Evolutionary conservation across 2,329 filamentous ascomycete species (phyloP), one percentile per base, ranked within the genome.

Genomic region (Davidsoniella australis): DNA sequence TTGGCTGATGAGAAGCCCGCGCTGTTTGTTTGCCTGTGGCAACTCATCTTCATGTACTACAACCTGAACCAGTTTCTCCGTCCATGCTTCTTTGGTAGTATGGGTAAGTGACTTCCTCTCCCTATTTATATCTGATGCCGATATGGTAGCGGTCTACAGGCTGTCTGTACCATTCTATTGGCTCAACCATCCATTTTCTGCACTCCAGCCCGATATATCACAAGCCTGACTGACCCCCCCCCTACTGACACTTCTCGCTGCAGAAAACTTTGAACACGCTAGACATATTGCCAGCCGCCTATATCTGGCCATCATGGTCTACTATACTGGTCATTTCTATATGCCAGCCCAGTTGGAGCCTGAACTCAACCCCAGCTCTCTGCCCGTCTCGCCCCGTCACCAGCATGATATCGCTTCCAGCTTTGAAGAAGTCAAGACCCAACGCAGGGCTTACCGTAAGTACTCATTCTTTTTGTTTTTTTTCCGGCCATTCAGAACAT

Each of bases 21-120:
- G n/a, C 56, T 72, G 18, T 72, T 69, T 68, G 66, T 63, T 14
- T 66, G 64, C 56, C 58, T 71, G 57, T 72, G 70, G 68, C 67
- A 71, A 53, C 57, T 71, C 50, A 66, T 72, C 41, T 60, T 72
- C 39, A 65, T 70, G 55, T 71, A 72, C 53, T 64, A 65, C 18
- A 66, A 71, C 48, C 58, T 71, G 41, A 48, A 41, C 46, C 42
- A 48, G 46, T 14, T 29, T 33, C 29, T 33, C 12, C 29, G 29
- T 33, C 29, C 29, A 33, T 33, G 29, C 29, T 33, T 33, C 29
- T 33, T 33, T 33, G 8, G 12, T 4, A 33, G 29, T 12, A 33
- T 12, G 3, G 20, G 42, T 45, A 45, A 45, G 42, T 45, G 29
- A 49, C 20, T 58, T 59, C 50, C 56, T 64, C 50, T 53, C 53